Base-by-base conservation (phyloP, 768 basidiomycete genomes). In the Trametes coccinea region DNA sequence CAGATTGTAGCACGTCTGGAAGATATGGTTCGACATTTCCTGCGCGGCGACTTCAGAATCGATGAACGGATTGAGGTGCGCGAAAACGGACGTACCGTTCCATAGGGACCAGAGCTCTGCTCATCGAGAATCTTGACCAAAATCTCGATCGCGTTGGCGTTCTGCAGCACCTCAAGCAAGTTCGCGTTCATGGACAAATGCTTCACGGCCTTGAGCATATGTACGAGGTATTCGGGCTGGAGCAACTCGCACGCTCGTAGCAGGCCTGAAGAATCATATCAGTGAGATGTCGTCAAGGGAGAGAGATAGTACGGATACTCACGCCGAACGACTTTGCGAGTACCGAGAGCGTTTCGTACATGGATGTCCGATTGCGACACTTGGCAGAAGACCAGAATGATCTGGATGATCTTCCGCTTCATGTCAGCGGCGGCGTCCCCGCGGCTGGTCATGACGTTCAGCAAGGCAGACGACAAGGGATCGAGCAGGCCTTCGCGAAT, bases 1-100 rank as follows among this genome's bases (percentile, higher is more conserved):
- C 16, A 99, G 87, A 67, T 96, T 96, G 79, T 93, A 98, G 69
- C 95, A 93, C 2, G 95, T 94, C 75, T 97, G 95, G 82, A 98
- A 95, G 61, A 97, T 87, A 68, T 98, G 94, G 65, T 98, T 98
- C 52, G 93, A 89, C 75, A 98, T 91, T 84, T 99, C 96, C 93
- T 98, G 70, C 8, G 4, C 2, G 22, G 9, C 37, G 27, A 37
- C 40, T 52, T 44, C 22, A 3, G 48, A 56, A 16, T 44, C n/a
- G 22, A 22, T 22, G 22, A 22, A 22, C 22, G 22, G 22, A 22
- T 22, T 39, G 5, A 46, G 6, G 2, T 8, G 13, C 8, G 3
- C 16, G 9, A 9, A 22, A 6, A 5, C 10, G 37, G 14, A n/a
- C 88, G 56, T 69, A 94, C 95, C 10, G 94, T 89, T 70, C 85